Conservation (phyloP, 176 grass and related monocot genomes). For the Aechmea fasciata region DNA sequence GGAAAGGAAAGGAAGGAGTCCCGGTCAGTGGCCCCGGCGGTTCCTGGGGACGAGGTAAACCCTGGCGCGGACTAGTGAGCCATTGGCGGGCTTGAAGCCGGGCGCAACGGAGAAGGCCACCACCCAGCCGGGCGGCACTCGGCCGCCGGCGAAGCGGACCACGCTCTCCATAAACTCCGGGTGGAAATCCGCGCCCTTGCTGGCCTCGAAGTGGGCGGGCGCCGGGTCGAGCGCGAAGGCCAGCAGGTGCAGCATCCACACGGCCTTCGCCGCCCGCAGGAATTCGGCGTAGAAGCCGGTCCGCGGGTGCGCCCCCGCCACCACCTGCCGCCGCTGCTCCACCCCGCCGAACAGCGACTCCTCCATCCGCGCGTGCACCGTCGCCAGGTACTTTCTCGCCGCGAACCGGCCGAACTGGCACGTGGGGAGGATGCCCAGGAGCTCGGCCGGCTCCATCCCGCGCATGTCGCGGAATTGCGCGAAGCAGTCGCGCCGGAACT, state of each 20-base stretch:
- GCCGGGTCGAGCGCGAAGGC: constrained; percentile 86
- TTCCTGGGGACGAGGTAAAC: constrained; percentile 63
- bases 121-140: constrained; percentile 32
- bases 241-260: constrained; percentile 93
- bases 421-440: constrained; percentile 73
- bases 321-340: constrained; percentile 46
- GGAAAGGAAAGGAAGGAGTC: neutral
- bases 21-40: neutral
- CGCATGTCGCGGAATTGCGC: constrained; percentile 83
- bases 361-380: constrained; percentile 50
- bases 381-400: constrained; percentile 43
- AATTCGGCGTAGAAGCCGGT: constrained; percentile 90
- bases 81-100: constrained; percentile 63
- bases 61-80: constrained; percentile 58
- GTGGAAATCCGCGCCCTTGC: constrained; percentile 69
- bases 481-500: constrained; percentile 64
- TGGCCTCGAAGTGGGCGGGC: constrained; percentile 84
- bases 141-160: constrained; percentile 20
- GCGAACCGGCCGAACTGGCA: constrained; percentile 83
- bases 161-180: constrained; percentile 92
- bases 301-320: constrained; percentile 49
- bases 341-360: constrained; percentile 46
- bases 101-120: constrained; percentile 73
- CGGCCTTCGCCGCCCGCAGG: constrained; percentile 65
- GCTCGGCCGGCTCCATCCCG: constrained; percentile 85